Conservation (phyloP, 2,329 filamentous ascomycete species). For the Aspergillus sergii region DNA sequence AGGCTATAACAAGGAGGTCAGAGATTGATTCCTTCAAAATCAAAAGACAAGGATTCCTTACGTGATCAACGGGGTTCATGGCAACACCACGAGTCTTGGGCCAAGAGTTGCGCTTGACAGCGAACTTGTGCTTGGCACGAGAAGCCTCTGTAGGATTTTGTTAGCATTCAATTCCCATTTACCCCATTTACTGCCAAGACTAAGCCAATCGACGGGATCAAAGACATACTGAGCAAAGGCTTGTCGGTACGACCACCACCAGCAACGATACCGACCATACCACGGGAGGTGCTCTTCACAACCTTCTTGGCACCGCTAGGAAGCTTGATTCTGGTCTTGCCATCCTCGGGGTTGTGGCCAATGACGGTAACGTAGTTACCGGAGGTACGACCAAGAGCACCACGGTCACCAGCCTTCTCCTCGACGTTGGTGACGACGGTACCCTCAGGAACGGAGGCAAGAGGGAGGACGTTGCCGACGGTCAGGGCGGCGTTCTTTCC, state of each 20-base stretch:
- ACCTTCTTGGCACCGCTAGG: slow-evolving; percentile 99
- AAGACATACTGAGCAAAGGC: slow-evolving; percentile 79
- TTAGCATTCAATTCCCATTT: slow-evolving; percentile 41
- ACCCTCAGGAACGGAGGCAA: slow-evolving; percentile 95
- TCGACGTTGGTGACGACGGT: slow-evolving; percentile 99
- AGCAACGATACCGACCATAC: slow-evolving; percentile 99
- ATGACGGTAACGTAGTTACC: slow-evolving; percentile 99
- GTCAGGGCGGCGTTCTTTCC: slow-evolving; percentile 98
- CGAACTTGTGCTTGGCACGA: slow-evolving; percentile 99
- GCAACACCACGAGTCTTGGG: slow-evolving; percentile 99
- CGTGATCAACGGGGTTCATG: slow-evolving; percentile 99
- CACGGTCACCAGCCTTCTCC: slow-evolving; percentile 97
- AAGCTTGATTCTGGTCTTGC: slow-evolving; percentile 99
- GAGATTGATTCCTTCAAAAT: slow-evolving; percentile 11
- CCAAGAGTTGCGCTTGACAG: slow-evolving; percentile 99
- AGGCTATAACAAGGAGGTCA: slow-evolving; percentile 52
- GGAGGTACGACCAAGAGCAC: slow-evolving; percentile 92
- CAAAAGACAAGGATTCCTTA: slow-evolving; percentile 42
- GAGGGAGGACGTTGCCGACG: slow-evolving; percentile 95
- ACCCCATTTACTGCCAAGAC: not conserved
- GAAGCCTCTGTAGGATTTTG: slow-evolving; percentile 75
- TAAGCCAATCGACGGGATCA: not conserved
- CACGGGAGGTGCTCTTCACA: slow-evolving; percentile 84
- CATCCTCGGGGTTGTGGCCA: slow-evolving; percentile 97
- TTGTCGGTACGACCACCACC: slow-evolving; percentile 99